phyloP scores from a whole-genome alignment of 1,284 basidiomycete species.

The Anthracocystis walkeri region DNA sequence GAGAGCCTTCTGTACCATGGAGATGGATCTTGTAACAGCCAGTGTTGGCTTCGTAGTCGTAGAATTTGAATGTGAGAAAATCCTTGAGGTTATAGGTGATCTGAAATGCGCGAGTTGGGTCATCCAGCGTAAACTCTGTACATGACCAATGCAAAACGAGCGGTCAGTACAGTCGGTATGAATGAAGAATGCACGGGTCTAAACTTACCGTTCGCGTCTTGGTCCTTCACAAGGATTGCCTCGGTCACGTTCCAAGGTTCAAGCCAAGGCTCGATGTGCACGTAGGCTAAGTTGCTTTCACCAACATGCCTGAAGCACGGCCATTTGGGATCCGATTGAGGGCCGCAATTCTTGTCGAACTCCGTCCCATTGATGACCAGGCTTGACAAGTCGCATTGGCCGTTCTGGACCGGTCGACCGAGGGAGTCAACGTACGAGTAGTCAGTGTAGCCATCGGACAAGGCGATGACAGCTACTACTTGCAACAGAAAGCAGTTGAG shows the following conservation, averaged over 20 bases:
- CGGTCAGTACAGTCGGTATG: no score
- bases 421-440: not conserved
- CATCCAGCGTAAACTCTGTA: slow-evolving; percentile 10
- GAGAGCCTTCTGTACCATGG: not conserved
- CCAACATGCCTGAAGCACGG: slow-evolving; percentile 12
- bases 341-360: slow-evolving; percentile 9
- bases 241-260: slow-evolving; percentile 7
- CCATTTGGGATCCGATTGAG: not conserved
- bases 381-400: not conserved
- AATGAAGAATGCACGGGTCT: no score
- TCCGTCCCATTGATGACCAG: not conserved
- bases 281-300: not conserved
- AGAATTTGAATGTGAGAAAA: not conserved
- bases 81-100: not conserved
- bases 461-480: not conserved
- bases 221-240: not conserved
- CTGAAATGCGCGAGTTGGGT: slow-evolving; percentile 4
- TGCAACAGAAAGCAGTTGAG: not conserved
- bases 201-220: not conserved
- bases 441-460: not conserved
- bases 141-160: no score
- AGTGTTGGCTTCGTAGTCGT: slow-evolving; percentile 14
- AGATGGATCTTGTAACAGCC: slow-evolving; percentile 29
- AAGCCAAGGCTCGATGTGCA: slow-evolving; percentile 7
- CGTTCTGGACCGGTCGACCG: not conserved